Percentiles rank a stretch among this genome's conserved stretches.
phyloP scores from a whole-genome alignment of 2,329 filamentous ascomycete species.

The Escovopsis sp. region DNA sequence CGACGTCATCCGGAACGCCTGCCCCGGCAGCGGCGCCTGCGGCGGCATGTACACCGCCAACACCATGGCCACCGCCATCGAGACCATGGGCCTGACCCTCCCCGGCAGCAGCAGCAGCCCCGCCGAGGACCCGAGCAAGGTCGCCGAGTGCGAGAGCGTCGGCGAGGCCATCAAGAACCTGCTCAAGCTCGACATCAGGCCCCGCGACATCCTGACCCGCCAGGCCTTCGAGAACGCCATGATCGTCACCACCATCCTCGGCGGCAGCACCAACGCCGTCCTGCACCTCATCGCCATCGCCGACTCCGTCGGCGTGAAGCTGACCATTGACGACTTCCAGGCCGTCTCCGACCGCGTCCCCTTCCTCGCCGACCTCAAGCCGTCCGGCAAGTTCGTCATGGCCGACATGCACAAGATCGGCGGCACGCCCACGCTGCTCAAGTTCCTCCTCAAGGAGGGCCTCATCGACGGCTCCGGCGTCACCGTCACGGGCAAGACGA shows the following conservation, averaged over 20 bases:
- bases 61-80: slow-evolving; percentile 82
- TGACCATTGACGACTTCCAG: slow-evolving; percentile 81
- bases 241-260: slow-evolving; percentile 68
- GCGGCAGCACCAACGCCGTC: slow-evolving; percentile 75
- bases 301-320: slow-evolving; percentile 64
- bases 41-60: slow-evolving; percentile 90
- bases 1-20: slow-evolving; percentile 88
- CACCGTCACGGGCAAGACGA: slow-evolving; percentile 80
- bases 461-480: slow-evolving; percentile 66
- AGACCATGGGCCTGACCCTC: slow-evolving; percentile 81
- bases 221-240: slow-evolving; percentile 77
- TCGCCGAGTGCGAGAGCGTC: slow-evolving; percentile 55
- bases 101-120: slow-evolving; percentile 70
- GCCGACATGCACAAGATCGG: slow-evolving; percentile 74
- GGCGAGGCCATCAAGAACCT: slow-evolving; percentile 62
- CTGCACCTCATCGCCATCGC: slow-evolving; percentile 76
- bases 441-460: slow-evolving; percentile 71
- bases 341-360: slow-evolving; percentile 63
- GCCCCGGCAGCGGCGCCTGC: slow-evolving; percentile 50
- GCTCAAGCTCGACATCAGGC: slow-evolving; percentile 62
- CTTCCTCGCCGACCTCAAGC: slow-evolving; percentile 71
- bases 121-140: slow-evolving; percentile 58
- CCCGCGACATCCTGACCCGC: slow-evolving; percentile 64
- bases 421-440: slow-evolving; percentile 75
- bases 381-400: slow-evolving; percentile 78